Evolutionary conservation across 2,329 filamentous ascomycete genomes (phyloP), one percentile per base, ranked within the genome.

Genomic region (Fusarium austroafricanum): DNA sequence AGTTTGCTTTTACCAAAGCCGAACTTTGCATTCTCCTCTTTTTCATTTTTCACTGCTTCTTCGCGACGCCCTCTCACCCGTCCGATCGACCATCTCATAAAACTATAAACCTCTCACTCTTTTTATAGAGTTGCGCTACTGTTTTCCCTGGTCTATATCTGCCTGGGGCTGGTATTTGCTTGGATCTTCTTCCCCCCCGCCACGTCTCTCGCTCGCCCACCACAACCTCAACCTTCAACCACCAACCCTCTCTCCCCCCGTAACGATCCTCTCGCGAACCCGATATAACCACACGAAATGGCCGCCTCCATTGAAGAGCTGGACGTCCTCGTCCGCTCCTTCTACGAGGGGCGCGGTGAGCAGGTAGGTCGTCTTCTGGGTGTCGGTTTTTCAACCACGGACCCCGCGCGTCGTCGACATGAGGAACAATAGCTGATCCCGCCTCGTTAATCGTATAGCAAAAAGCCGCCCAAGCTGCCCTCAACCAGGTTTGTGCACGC

Each of bases 301-400:
- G 84, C 88, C 79, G 84, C 88, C 79, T 84, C 92, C 76, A 95
- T 99, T 82, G 89, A 92, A 81, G 96, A 99, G 89, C 90, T 99
- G 85, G 96, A 99, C 88, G 90, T 87, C 81, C 96, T 94, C 73
- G 95, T 98, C 86, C 94, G 92, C 80, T 90, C 93, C 84, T 98
- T 99, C 83, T 99, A 97, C 78, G 95, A 98, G 84, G 94, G 94
- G 79, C 92, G 95, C 81, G 96, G 96, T 75, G 93, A 97, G 65
- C 88, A 94, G 85, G 94, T 97, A 85, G 76, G 90, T 58, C 35
- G 37, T 56, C 39, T 50, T 28, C 28, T 59, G 39, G 51, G 29
- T 38, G 42, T 55, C 42, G 64, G 62, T 18, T 71, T 73, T 73
- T 57, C 67, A 50, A 59, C 52, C 61, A 46, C 46, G 65, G 56